Evolutionary conservation across 768 basidiomycete genomes (phyloP), one percentile per base, ranked within the genome.

Genomic region (Tremella yokohamensis): DNA sequence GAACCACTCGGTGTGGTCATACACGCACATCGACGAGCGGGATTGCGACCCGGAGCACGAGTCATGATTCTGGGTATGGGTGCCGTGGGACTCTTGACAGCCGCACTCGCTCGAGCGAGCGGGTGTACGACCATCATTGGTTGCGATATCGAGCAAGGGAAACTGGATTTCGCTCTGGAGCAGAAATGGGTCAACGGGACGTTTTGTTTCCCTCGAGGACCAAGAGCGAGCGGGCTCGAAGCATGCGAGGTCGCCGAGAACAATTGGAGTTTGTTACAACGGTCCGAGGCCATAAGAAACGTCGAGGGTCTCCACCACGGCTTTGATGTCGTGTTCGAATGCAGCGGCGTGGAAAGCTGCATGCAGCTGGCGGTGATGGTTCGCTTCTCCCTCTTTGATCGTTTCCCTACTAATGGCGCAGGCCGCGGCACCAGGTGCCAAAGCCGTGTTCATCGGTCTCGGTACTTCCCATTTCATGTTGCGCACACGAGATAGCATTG

Each of bases 391-490:
- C 11, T 12, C 50, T 15, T 11, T 34, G 29, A 34, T 34, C 29
- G 29, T 11, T 34, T 4, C 4, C 29, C n/a, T n/a, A n/a, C n/a
- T n/a, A n/a, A 34, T 11, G 6, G 29, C 29, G 11, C 75, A 91
- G 90, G 84, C 86, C 66, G 90, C 92, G 15, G 80, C 82, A 52
- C 81, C 88, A n/a, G 93, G 92, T 50, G 89, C 90, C 49, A 90
- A 87, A 73, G 89, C 96, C 56, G 86, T 90, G 82, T 87, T 91
- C 68, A 84, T 98, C 64, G 94, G 94, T 20, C 97, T 98, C 93
- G 94, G 94, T 65, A 84, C 90, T 15, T 84, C 86, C 57, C 87
- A 86, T 66, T 83, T 87, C 56, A 80, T 83, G 62, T 81, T 96
- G 54, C 94, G 93, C 88, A 91, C 40, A 87, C 86, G 87, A 42